These are phyloP conservation scores for Kregervanrija delftensis DNA, from an alignment of 805 yeast genomes.

Conservation along the genomic window DNA sequence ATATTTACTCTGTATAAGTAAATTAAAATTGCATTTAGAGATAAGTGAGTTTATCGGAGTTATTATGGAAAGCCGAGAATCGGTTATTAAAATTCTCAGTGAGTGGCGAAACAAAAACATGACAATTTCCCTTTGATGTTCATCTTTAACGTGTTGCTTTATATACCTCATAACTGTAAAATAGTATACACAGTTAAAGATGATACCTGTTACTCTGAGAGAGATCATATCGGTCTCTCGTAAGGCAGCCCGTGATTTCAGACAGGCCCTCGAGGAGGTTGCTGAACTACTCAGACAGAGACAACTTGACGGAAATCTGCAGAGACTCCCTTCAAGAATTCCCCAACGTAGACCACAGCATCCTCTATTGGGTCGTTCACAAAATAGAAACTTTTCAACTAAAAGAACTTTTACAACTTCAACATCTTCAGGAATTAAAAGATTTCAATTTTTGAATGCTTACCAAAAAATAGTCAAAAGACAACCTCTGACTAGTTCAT, in stretches of 20 bases:
- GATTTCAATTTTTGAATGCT: background rate
- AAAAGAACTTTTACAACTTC: background rate
- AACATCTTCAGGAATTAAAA: background rate
- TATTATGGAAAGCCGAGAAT: too few species aligned
- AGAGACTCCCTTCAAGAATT: constrained; percentile 34
- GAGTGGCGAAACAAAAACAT: background rate
- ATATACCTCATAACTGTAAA: background rate
- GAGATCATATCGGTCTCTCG: constrained; percentile 40
- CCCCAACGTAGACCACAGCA: constrained; percentile 11
- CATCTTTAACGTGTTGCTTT: background rate
- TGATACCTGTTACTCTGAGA: constrained; percentile 23
- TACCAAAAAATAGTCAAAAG: constrained; percentile 1
- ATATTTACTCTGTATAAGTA: background rate
- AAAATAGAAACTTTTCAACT: constrained; percentile 23
- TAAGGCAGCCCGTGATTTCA: constrained; percentile 39
- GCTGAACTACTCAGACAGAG: constrained; percentile 29
- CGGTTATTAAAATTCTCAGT: too few species aligned
- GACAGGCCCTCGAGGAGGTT: constrained; percentile 42
- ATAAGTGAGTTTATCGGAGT: too few species aligned
- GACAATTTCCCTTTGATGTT: background rate
- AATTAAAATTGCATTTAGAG: background rate
- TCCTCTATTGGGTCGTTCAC: constrained; percentile 17
- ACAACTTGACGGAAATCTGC: constrained; percentile 25
- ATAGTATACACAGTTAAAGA: background rate
- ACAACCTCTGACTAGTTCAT: constrained; percentile 5